These are phyloP conservation scores for Cyberlindnera amylophila DNA, from an alignment of 805 yeast species.

Conservation along the genomic window DNA sequence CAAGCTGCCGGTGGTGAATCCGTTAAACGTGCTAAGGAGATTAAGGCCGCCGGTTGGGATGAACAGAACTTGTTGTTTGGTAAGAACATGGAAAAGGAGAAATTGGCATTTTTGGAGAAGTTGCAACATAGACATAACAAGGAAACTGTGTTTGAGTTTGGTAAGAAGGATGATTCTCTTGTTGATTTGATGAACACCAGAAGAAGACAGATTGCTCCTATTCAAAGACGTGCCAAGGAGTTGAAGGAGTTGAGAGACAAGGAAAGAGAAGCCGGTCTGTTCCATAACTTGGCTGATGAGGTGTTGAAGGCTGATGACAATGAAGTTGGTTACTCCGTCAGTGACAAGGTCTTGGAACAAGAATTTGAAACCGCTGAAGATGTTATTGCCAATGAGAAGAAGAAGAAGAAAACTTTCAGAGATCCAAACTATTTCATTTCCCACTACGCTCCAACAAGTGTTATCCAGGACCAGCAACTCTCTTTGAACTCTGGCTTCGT, in stretches of 20 bases:
- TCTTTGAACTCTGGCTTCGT: constrained; percentile 60
- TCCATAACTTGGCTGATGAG: constrained; percentile 73
- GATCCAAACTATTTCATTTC: constrained; percentile 81
- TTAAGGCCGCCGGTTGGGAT: constrained; percentile 80
- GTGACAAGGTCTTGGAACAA: constrained; percentile 35
- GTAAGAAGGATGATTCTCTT: constrained; percentile 61
- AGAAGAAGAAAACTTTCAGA: constrained; percentile 46
- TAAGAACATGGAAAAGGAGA: constrained; percentile 67
- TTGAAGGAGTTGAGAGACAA: constrained; percentile 61
- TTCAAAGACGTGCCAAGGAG: constrained; percentile 75
- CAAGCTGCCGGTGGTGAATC: constrained; percentile 83
- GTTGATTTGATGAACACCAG: constrained; percentile 82
- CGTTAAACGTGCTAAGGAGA: constrained; percentile 79
- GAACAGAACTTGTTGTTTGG: constrained; percentile 80
- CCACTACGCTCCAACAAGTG: constrained; percentile 81
- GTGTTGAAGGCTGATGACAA: constrained; percentile 48
- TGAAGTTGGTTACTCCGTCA: constrained; percentile 46
- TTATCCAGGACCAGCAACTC: constrained; percentile 78
- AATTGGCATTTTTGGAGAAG: constrained; percentile 65
- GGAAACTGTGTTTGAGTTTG: constrained; percentile 93
- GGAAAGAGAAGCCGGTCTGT: constrained; percentile 71
- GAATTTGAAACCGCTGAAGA: constrained; percentile 41
- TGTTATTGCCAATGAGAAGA: constrained; percentile 26
- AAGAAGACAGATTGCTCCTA: constrained; percentile 83
- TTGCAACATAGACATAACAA: constrained; percentile 65